phyloP scores from a whole-genome alignment of 345 rosid genomes.

The Populus alba region DNA sequence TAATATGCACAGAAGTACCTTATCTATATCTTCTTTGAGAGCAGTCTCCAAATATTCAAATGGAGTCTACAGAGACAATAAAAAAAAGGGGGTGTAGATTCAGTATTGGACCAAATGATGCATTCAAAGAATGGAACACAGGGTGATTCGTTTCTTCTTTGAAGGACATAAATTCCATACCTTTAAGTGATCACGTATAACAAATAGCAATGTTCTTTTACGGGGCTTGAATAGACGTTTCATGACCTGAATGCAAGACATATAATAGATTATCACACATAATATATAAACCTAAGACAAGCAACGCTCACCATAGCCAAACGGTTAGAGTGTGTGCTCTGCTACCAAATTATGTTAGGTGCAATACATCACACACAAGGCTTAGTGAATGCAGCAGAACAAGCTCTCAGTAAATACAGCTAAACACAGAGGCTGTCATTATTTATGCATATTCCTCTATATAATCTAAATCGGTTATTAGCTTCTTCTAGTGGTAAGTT shows the following conservation, averaged over 20 bases:
- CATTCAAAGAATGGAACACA: neutral
- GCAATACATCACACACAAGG: neutral
- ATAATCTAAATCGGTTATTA: neutral
- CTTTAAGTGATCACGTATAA: conserved; percentile 38
- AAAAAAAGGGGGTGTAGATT: neutral
- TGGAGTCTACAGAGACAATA: conserved; percentile 24
- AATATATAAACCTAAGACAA: neutral
- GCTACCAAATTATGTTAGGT: neutral
- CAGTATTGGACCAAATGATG: neutral
- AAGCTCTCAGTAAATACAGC: neutral
- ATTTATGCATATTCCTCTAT: neutral
- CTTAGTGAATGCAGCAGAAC: neutral
- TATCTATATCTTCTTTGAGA: conserved; percentile 31
- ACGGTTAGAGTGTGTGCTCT: neutral
- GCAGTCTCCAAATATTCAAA: conserved; percentile 28
- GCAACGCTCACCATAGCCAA: neutral
- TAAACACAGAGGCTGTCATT: neutral
- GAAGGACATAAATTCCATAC: conserved; percentile 4
- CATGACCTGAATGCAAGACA: conserved; percentile 27
- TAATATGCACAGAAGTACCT: conserved; percentile 21
- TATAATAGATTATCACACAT: neutral
- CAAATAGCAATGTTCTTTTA: conserved; percentile 33
- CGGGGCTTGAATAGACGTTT: conserved; percentile 38
- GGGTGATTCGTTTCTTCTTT: neutral
- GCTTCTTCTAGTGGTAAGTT: neutral